Conservation (phyloP, 2,329 filamentous ascomycete genomes). For the Aspergillus nomiae region DNA sequence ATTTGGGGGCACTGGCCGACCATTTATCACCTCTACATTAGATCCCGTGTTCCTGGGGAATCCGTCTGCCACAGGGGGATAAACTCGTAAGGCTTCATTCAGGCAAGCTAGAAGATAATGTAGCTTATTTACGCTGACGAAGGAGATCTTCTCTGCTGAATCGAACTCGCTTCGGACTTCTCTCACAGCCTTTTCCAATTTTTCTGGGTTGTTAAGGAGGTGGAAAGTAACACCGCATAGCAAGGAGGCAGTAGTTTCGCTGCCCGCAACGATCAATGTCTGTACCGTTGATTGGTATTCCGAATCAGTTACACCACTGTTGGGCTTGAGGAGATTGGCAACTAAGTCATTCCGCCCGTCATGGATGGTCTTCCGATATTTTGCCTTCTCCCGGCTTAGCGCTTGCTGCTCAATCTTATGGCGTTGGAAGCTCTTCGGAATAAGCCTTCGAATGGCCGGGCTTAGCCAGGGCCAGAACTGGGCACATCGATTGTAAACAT, state of each 20-base stretch:
- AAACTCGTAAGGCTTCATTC: constrained; percentile 51
- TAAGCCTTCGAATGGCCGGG: not conserved
- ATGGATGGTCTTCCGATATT: constrained; percentile 5
- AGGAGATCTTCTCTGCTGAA: not conserved
- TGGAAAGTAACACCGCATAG: constrained; percentile 5
- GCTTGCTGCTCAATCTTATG: constrained; percentile 2
- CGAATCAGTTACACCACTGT: constrained; percentile 1
- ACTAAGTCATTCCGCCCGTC: constrained; percentile 4
- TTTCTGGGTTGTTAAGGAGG: constrained; percentile 4
- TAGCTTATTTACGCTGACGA: constrained; percentile 22
- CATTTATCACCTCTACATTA: constrained; percentile 4
- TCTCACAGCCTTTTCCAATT: not conserved
- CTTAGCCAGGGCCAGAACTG: constrained; percentile 10
- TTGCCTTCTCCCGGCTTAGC: constrained; percentile 1
- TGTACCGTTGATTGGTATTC: constrained; percentile 9
- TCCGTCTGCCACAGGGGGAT: constrained; percentile 41
- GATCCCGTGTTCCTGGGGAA: constrained; percentile 6
- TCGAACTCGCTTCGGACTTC: constrained; percentile 7
- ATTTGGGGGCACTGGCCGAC: constrained; percentile 2
- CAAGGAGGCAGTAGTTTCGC: constrained; percentile 9
- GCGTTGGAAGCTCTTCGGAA: constrained; percentile 1
- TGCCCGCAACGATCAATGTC: constrained; percentile 9
- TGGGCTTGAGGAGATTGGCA: not conserved
- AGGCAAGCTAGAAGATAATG: constrained; percentile 51
- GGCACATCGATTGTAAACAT: constrained; percentile 10